Evolutionary conservation across 768 basidiomycete genomes (phyloP), one percentile per base, ranked within the genome.

Genomic region (Glaciozyma antarctica): DNA sequence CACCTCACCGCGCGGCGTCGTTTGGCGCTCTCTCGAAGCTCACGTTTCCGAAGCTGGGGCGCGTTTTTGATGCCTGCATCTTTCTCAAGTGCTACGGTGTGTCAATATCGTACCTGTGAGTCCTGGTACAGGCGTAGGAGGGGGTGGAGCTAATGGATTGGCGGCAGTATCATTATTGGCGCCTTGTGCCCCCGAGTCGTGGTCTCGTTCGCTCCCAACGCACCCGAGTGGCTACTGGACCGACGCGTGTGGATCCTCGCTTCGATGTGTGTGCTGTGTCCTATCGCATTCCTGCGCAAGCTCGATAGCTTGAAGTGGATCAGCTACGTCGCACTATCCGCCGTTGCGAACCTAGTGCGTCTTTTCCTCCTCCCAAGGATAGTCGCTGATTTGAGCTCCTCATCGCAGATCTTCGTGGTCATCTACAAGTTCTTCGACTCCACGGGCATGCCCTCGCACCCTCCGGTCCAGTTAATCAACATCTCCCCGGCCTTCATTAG

Each of bases 61-160:
- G 70, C 21, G 62, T 67, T n/a, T 94, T 98, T 73, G 94, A 97
- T 76, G 85, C 85, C 5, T 94, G 93, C 17, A 91, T 98, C 71
- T 91, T 91, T 15, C 86, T 85, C 75, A 98, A 98, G 75, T 98
- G 94, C 76, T 95, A 95, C 75, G 94, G 94, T 24, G 94, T 98
- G 5, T 90, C 89, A 43, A 86, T 93, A 72, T 91, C 90, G 83
- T 90, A 77, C 54, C 82, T 76, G 57, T 66, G 62, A 34, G 65
- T 66, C 26, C 3, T 71, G 60, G 54, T 61, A 30, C 54, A 47
- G n/a, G 21, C 6, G n/a, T 2, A 21, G 12, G 21, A 21, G 21
- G 21, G 8, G 47, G 6, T 48, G 38, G 38, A 41, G 38, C 38
- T 41, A 32, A 32, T 32, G 32, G 38, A 41, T 15, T 41, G 38